A percentile compares a stretch with the other conserved stretches of the same genome.
These are phyloP conservation scores for Globisporangium recalcitrans DNA, from an alignment of 352 stramenopile genomes.

Conservation along the genomic window DNA sequence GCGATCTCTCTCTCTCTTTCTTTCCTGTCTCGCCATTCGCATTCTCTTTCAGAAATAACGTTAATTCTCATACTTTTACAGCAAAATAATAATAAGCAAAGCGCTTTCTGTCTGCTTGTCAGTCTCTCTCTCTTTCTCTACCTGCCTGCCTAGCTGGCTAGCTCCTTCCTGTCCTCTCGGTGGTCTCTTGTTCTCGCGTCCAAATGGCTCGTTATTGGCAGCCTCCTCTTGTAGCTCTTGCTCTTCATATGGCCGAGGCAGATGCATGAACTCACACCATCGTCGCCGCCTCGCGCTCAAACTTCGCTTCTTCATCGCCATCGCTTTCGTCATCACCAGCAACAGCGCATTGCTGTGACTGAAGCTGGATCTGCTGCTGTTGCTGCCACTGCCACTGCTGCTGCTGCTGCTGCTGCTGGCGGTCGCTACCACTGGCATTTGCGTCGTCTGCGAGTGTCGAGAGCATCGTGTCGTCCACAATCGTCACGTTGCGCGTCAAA, in stretches of 20 bases:
- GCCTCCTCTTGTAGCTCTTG: neutral
- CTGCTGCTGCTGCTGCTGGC: neutral
- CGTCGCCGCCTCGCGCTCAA: neutral
- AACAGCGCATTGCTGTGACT: neutral
- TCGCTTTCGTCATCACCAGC: neutral
- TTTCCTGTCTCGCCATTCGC: neutral
- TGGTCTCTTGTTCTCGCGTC: no score
- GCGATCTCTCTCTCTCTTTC: no score
- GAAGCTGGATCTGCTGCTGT: neutral
- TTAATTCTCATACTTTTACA: constrained; percentile 10
- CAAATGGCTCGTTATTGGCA: neutral
- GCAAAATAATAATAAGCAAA: neutral
- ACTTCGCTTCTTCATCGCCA: constrained; percentile 1
- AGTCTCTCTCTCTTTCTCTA: neutral
- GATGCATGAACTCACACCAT: neutral
- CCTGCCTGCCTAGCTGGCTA: neutral
- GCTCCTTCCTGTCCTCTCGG: no score
- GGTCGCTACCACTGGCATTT: neutral
- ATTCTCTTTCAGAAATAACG: neutral
- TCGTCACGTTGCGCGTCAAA: neutral
- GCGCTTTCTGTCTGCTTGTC: neutral
- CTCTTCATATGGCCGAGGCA: neutral
- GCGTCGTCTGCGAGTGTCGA: neutral
- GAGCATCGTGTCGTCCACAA: neutral
- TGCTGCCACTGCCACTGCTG: neutral